Base-by-base conservation (phyloP, 768 basidiomycete genomes). In the Punctularia strigosozonata region DNA sequence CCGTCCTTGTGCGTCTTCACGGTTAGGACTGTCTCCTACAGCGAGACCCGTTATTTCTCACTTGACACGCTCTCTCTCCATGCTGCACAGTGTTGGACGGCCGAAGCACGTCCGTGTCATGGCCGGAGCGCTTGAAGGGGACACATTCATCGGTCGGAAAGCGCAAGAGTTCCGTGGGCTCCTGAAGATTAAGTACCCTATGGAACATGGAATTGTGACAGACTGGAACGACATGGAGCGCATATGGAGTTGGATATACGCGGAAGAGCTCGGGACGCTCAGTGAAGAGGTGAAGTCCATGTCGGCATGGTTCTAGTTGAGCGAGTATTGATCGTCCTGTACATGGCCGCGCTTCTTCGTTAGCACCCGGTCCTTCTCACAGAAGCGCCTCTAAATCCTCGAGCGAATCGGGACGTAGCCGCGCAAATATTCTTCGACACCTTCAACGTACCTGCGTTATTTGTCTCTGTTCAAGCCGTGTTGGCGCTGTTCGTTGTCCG, bases 221-320 rank as follows among this genome's bases (percentile, higher is more conserved):
- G 89, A 99, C 65, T 99, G 95, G 94, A 95, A 99, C 56, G 95
- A 99, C 55, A 99, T 99, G 95, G 95, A 99, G 59, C 78, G 87
- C 43, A 97, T 99, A 71, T 99, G 95, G 95, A 84, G 73, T 47
- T 92, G 89, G 82, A 85, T 98, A 34, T 99, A 97, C 56, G 80
- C 86, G 17, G 91, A 98, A 56, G 94, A 95, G 55, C 66, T 98
- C 32, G 86, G 88, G 17, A 95, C 92, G 4, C 65, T 97, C 49
- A 92, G 89, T 54, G 95, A 98, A 68, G 94, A 98, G 78, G 94
- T 94, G n/a, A 45, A 43, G 67, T 50, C 25, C n/a, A 12, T 38
- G 10, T 45, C 26, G 25, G 18, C 18, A 13, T 28, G 26, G 12
- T 25, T 37, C 15, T 20, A 19, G 30, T 26, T 23, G 24, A 26